phyloP scores from a whole-genome alignment of 176 grass and related monocot genomes.

The Carex cristatella region DNA sequence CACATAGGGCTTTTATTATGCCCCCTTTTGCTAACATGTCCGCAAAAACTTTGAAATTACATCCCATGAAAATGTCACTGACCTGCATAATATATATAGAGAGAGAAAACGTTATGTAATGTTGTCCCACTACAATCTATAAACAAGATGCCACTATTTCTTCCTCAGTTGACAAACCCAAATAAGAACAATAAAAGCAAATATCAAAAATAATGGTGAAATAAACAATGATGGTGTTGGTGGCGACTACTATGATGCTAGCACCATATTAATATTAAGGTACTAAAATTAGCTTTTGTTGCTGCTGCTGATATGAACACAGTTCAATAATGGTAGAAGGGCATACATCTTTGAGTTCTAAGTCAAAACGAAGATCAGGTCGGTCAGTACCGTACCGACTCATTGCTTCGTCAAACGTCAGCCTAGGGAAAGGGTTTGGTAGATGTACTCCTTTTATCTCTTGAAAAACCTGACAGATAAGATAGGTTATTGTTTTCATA shows the following conservation, averaged over 20 bases:
- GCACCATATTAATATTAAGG: not conserved
- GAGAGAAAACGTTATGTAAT: not conserved
- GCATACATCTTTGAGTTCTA: slow-evolving; percentile 91
- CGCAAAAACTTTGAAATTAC: slow-evolving; percentile 87
- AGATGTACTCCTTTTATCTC: slow-evolving; percentile 62
- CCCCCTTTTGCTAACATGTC: slow-evolving; percentile 75
- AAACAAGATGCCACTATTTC: not conserved
- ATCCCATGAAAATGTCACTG: slow-evolving; percentile 51
- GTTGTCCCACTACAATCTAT: not conserved
- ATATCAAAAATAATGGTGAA: not conserved
- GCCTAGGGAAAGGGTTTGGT: slow-evolving; percentile 75
- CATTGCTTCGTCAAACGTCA: slow-evolving; percentile 86
- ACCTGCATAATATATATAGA: slow-evolving; percentile 54
- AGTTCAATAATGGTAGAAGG: slow-evolving; percentile 25
- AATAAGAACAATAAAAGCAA: not conserved
- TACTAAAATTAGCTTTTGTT: not conserved
- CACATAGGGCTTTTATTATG: slow-evolving; percentile 65
- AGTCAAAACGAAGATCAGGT: slow-evolving; percentile 86
- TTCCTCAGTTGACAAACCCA: not conserved
- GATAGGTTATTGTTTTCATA: not conserved
- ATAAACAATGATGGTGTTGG: not conserved
- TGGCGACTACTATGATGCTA: not conserved
- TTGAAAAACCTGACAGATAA: slow-evolving; percentile 74
- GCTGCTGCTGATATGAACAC: slow-evolving; percentile 14
- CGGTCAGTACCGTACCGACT: slow-evolving; percentile 84